phyloP scores from a whole-genome alignment of 192 early-diverging fungal genomes.

The Lobosporangium transversale region DNA sequence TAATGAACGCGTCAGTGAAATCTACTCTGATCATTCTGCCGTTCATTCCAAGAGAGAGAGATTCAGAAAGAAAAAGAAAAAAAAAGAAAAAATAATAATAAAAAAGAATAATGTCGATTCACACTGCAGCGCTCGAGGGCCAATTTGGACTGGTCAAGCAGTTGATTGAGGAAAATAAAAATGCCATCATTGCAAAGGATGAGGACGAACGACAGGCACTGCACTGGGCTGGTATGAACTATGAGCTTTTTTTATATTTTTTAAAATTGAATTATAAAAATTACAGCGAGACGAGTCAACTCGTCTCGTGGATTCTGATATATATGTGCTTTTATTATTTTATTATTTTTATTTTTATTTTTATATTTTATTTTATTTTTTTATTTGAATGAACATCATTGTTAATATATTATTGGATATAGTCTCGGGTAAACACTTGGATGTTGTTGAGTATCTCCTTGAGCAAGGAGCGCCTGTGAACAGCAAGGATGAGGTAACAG shows the following conservation, averaged over 20 bases:
- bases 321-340: too few relatives aligned
- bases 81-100: too few relatives aligned
- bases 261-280: too few relatives aligned
- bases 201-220: conserved; percentile 63
- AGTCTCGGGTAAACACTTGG: conserved; percentile 74
- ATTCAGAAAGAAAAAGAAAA: too few relatives aligned
- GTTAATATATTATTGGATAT: not conserved
- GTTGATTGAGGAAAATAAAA: conserved; percentile 61
- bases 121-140: conserved; percentile 55
- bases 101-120: conserved; percentile 34
- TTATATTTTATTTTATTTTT: not conserved
- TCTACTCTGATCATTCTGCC: too few relatives aligned
- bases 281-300: too few relatives aligned
- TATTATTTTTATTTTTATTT: not conserved
- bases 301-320: too few relatives aligned
- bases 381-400: not conserved
- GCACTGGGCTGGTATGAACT: conserved; percentile 61
- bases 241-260: too few relatives aligned
- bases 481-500: conserved; percentile 70
- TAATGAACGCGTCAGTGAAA: too few relatives aligned
- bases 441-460: conserved; percentile 75
- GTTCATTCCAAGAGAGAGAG: too few relatives aligned
- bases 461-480: conserved; percentile 69
- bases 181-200: conserved; percentile 69
- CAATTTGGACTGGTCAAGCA: conserved; percentile 58